Evolutionary conservation across 371 early-diverging fungal species (phyloP), one percentile per base, ranked within the genome.

Genomic region (Gilbertella persicaria): DNA sequence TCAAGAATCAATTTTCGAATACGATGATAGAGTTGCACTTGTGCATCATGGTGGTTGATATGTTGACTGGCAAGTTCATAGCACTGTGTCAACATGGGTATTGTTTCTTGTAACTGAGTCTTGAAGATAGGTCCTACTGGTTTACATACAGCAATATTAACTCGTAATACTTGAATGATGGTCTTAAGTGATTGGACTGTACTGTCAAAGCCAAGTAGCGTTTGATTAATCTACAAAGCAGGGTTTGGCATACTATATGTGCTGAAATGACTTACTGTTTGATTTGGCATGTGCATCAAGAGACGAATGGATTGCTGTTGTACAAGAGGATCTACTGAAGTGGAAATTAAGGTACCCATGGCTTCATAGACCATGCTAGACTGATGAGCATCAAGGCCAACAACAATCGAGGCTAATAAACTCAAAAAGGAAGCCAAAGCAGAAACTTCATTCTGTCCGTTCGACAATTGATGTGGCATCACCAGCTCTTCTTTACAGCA

Each of bases 311-410:
- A 47, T 1, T 43, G 40, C n/a, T 45, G 39, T 36, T 53, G 50
- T 16, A 25, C 9, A 20, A 10, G 7, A 13, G 26, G 21, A 10
- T 46, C 26, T 12, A 39, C 35, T 20, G 14, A 10, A 17, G 42
- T 40, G 12, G 30, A 51, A 41, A 54, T 55, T 28, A 66, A 44
- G 64, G 87, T 82, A 9, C 96, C 95, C 23, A 93, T 84, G 7
- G 95, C 92, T 67, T 95, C 95, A 68, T 94, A 94, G 66, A 98
- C 89, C 10, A 90, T 88, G 58, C 91, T 88, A 13, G 86, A 77
- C 82, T 88, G 53, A 23, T 51, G 21, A 14, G 35, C 38, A 44
- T 37, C 37, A 2, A 30, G 10, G 9, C 7, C 6, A n/a, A 19
- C 30, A 5, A 30, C 29, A 2, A 30, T 20, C 12, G 5, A 19